Evolutionary conservation across 2,329 filamentous ascomycete genomes (phyloP).

Genomic region (Apiospora koreana): DNA sequence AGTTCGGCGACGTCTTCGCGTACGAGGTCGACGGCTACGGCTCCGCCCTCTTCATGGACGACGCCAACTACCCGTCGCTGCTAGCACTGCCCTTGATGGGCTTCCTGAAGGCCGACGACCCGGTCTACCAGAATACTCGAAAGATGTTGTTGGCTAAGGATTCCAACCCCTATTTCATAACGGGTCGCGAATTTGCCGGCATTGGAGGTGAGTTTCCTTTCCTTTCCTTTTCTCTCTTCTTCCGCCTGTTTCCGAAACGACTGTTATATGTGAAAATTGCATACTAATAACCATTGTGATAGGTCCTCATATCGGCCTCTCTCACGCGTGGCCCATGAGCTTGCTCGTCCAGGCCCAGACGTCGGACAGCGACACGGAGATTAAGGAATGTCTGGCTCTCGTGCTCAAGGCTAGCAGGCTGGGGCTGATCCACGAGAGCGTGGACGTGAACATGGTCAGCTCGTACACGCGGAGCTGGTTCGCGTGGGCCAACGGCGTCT

Average conservation of each 20-base stretch:
- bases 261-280: neutral
- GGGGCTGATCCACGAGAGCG: slow-evolving; percentile 88
- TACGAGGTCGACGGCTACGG: slow-evolving; percentile 90
- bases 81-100: slow-evolving; percentile 78
- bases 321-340: slow-evolving; percentile 96
- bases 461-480: slow-evolving; percentile 92
- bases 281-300: neutral
- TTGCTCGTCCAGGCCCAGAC: slow-evolving; percentile 90
- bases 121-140: slow-evolving; percentile 84
- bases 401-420: slow-evolving; percentile 76
- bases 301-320: slow-evolving; percentile 75
- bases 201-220: slow-evolving; percentile 71
- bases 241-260: slow-evolving; percentile 9
- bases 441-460: slow-evolving; percentile 70
- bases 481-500: slow-evolving; percentile 96
- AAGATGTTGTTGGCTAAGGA: slow-evolving; percentile 70
- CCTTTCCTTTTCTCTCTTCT: neutral
- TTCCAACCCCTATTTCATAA: slow-evolving; percentile 88
- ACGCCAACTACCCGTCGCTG: slow-evolving; percentile 83
- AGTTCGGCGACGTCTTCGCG: slow-evolving; percentile 78
- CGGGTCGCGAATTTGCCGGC: slow-evolving; percentile 75
- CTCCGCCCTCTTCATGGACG: slow-evolving; percentile 81
- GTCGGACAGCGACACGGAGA: slow-evolving; percentile 79
- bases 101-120: slow-evolving; percentile 65
- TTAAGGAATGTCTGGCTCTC: slow-evolving; percentile 67